Evolutionary conservation across 2,329 filamentous ascomycete genomes (phyloP).

Genomic region (Penicillium glabrum): DNA sequence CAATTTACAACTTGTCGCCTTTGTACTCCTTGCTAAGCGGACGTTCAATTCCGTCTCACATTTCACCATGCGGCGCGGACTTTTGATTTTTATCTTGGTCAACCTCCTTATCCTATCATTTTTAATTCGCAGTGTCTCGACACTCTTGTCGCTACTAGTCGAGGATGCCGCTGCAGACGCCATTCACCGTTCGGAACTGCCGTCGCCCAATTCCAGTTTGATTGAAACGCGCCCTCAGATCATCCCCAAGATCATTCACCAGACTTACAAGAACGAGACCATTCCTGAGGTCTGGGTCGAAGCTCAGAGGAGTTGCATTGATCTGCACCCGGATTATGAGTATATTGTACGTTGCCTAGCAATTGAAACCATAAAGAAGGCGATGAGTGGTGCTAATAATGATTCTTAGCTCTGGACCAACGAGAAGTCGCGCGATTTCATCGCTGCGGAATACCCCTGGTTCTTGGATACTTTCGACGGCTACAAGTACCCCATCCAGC

Average conservation of each 20-base stretch:
- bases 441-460: constrained; percentile 72
- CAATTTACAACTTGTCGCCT: background rate
- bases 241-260: constrained; percentile 76
- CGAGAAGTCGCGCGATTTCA: constrained; percentile 67
- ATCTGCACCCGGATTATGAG: constrained; percentile 69
- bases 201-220: constrained; percentile 61
- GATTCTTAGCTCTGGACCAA: constrained; percentile 70
- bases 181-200: constrained; percentile 66
- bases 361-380: background rate
- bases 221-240: constrained; percentile 59
- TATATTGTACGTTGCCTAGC: constrained; percentile 58
- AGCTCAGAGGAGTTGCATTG: constrained; percentile 65
- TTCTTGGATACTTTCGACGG: constrained; percentile 72
- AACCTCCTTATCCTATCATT: constrained; percentile 64
- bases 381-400: constrained; percentile 18
- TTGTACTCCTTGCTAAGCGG: background rate
- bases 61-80: constrained; percentile 59
- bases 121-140: constrained; percentile 68
- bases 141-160: constrained; percentile 67
- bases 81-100: constrained; percentile 63
- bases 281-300: constrained; percentile 67
- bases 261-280: constrained; percentile 70
- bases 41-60: background rate
- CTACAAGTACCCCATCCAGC: constrained; percentile 74
- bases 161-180: constrained; percentile 67